These are phyloP conservation scores for Schizochytrium sp. DNA, from an alignment of 108 stramenopile genomes.

Conservation along the genomic window DNA sequence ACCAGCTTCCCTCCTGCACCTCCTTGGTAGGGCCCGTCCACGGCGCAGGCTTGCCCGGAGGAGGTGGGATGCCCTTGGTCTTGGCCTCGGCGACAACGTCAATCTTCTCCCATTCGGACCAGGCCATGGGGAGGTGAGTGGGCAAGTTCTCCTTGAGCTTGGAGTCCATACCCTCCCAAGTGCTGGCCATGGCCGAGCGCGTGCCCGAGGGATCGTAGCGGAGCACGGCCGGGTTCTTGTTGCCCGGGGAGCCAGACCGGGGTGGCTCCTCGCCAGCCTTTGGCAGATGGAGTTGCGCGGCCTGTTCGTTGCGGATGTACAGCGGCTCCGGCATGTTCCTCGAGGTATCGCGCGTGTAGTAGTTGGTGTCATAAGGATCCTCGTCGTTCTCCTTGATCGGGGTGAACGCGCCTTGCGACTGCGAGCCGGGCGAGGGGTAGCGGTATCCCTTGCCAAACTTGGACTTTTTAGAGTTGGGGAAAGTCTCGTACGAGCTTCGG, in stretches of 20 bases:
- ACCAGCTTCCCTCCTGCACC: background rate
- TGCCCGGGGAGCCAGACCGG: background rate
- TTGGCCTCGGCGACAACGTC: background rate
- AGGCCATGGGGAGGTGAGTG: background rate
- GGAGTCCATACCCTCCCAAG: background rate
- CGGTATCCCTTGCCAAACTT: background rate
- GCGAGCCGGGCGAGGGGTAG: background rate
- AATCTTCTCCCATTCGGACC: background rate
- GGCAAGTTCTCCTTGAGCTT: background rate
- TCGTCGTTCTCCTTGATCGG: background rate
- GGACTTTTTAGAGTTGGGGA: background rate
- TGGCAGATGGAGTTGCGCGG: background rate
- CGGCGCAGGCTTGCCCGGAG: background rate
- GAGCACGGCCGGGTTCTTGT: conserved; percentile 14
- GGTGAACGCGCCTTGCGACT: background rate
- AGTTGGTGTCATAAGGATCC: background rate
- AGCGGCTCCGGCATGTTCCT: background rate
- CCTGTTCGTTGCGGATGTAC: background rate
- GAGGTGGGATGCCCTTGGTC: background rate
- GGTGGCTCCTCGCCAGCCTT: background rate
- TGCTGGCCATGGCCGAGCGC: background rate
- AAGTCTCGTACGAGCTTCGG: background rate
- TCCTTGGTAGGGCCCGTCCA: background rate
- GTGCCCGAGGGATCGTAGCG: conserved; percentile 14
- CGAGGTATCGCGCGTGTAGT: background rate